Base-by-base conservation (phyloP, 768 basidiomycete species). In the Serendipita sp. region DNA sequence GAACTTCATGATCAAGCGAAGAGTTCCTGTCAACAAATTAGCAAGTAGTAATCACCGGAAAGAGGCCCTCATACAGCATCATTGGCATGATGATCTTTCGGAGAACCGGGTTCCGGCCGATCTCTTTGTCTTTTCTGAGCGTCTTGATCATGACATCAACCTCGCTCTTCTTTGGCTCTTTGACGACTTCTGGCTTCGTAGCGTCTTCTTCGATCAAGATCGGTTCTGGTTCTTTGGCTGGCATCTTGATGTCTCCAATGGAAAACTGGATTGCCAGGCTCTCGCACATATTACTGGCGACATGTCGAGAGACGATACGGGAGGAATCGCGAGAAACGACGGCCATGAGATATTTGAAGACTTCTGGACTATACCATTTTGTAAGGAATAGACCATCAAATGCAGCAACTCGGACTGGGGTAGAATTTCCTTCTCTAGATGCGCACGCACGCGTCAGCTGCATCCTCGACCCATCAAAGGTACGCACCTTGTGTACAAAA, bases 351-450 rank as follows among this genome's bases (percentile, higher is more conserved):
- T 97, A 97, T 13, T 83, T 83, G 82, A 90, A 88, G 69, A 94
- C 84, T 69, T 83, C 81, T 40, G 85, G 84, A 1, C 85, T 79
- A 72, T 91, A 86, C 91, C 92, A 87, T 74, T 91, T 86, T 64
- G 87, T 87, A 72, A 92, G 75, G 78, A 95, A 86, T 5, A 80
- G 69, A 37, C 91, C 89, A 73, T 99, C 96, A 69, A 99, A 96
- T 2, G 96, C 95, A 3, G 89, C 85, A 50, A 91, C 81, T 52
- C 96, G 86, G 50, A 99, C 89, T 71, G 90, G 87, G 2, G 86
- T 86, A 69, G 87, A 92, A 71, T 97, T 96, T 44, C 95, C 96
- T 74, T 96, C 92, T 29, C 94, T 94, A 68, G 31, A 65, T 3
- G 23, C 2, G 29, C 1, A 63, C 43, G 16, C 50, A 52, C 65